Base-by-base conservation (phyloP, 805 yeast genomes). In the Candida dajiaensis region DNA sequence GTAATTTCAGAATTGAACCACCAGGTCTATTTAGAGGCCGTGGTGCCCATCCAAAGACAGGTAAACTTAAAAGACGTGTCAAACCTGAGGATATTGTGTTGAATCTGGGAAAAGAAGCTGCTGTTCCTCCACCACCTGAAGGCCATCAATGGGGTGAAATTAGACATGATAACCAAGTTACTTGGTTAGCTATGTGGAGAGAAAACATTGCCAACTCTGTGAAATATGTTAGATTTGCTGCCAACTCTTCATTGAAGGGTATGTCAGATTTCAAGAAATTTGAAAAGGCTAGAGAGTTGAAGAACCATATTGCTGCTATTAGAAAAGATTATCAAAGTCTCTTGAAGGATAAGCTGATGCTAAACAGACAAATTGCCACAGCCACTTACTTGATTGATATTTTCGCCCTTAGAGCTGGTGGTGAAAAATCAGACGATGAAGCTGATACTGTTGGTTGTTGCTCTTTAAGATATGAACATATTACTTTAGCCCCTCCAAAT, bases 391-490 rank as follows among this genome's bases (percentile, higher is more conserved):
- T 92, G 41, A 90, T 92, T 60, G 98, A 92, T 69, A 81, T 84
- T 3, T 83, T 92, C 59, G 98, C 98, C 0, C 74, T 92, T 53
- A 86, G 98, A 83, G 97, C 97, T 1, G 97, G 97, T 63, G 97
- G 97, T 57, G 97, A 92, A 66, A 92, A 92, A 64, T 85, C 92
- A 11, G 98, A 92, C 3, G 98, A 92, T 55, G 97, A 90, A 63
- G 98, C 98, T 3, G 98, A 92, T 63, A 92, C 98, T 1, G 98
- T 92, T 40, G 98, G 98, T 40, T 92, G 98, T 67, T 92, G 98
- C 68, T 90, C 97, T 1, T 74, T 92, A 54, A 72, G 98, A 58
- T 90, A 71, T 60, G 98, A 90, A 63, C 98, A 90, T 66, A 77
- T 92, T 39, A 83, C 90, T 1, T 72, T 92, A 48, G 78, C 78